These are phyloP conservation scores for Barbatosphaeria neglecta DNA, from an alignment of 495 filamentous ascomycete species.

Conservation along the genomic window DNA sequence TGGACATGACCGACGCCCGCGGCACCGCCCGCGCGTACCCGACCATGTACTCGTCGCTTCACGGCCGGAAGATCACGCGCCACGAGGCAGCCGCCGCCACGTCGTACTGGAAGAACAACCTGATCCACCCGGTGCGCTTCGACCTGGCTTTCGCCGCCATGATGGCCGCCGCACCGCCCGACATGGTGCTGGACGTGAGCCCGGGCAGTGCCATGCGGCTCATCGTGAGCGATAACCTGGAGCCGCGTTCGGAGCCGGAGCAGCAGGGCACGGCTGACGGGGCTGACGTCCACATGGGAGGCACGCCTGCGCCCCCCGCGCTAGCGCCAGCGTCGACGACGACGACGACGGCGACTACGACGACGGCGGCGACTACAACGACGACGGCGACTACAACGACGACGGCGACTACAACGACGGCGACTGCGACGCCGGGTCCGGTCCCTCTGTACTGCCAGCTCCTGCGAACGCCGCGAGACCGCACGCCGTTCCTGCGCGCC, in stretches of 20 bases:
- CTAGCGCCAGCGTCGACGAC: no score
- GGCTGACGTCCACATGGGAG: no score
- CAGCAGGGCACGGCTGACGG: no score
- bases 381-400: no score
- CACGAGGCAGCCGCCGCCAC: constrained; percentile 9
- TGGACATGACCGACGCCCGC: background rate
- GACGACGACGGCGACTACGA: no score
- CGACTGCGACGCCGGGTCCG: no score
- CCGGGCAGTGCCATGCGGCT: background rate
- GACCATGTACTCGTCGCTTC: background rate
- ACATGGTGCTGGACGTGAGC: background rate
- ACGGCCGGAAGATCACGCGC: background rate
- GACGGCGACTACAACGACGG: no score
- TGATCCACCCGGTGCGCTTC: constrained; percentile 29
- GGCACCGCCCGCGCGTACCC: background rate
- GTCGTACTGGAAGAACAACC: constrained; percentile 33
- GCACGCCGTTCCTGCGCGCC: no score
- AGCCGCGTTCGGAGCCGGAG: background rate
- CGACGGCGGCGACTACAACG: no score
- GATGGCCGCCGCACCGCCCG: background rate
- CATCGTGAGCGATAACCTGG: background rate
- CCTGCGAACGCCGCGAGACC: no score
- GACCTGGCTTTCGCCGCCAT: constrained; percentile 16
- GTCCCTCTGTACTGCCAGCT: no score
- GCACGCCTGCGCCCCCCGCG: no score